Conservation (phyloP, 176 grass and related monocot genomes). For the Phoenix roebelenii region DNA sequence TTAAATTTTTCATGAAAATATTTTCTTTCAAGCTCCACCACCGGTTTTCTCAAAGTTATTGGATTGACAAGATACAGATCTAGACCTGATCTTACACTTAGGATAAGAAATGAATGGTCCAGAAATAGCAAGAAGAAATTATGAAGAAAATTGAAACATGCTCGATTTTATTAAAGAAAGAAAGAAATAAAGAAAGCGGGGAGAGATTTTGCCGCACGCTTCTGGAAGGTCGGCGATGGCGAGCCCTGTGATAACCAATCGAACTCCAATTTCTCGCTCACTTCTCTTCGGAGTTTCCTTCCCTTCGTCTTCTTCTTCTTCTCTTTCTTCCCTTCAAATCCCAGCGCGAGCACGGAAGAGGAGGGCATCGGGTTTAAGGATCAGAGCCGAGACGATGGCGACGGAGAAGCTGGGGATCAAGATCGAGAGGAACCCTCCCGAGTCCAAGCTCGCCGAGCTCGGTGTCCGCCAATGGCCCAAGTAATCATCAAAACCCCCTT, state of each 20-base stretch:
- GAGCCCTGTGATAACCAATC: conserved; percentile 32
- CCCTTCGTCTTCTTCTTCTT: conserved; percentile 6
- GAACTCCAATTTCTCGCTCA: conserved; percentile 15
- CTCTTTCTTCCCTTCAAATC: not conserved
- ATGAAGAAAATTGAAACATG: not conserved
- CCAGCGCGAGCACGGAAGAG: not conserved
- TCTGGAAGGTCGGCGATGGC: conserved; percentile 24
- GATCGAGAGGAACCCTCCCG: conserved; percentile 75
- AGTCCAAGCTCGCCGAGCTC: conserved; percentile 65
- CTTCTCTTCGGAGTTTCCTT: conserved; percentile 6
- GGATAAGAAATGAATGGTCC: conserved; percentile 33
- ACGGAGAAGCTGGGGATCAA: conserved; percentile 82
- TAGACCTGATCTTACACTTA: not conserved
- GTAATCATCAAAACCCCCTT: conserved; percentile 5
- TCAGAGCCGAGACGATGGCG: conserved; percentile 51
- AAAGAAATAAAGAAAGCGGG: not conserved
- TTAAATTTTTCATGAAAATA: no score
- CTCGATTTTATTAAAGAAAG: not conserved
- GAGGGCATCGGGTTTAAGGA: conserved; percentile 22
- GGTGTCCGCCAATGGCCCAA: conserved; percentile 83
- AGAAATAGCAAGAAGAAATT: not conserved
- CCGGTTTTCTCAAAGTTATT: no score
- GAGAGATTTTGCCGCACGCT: not conserved
- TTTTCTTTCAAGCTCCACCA: no score
- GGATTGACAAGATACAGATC: no score